Percentiles rank a stretch among this genome's conserved stretches.
Conservation (phyloP, 129 eudicot genomes). For the Flaveria bidentis region DNA sequence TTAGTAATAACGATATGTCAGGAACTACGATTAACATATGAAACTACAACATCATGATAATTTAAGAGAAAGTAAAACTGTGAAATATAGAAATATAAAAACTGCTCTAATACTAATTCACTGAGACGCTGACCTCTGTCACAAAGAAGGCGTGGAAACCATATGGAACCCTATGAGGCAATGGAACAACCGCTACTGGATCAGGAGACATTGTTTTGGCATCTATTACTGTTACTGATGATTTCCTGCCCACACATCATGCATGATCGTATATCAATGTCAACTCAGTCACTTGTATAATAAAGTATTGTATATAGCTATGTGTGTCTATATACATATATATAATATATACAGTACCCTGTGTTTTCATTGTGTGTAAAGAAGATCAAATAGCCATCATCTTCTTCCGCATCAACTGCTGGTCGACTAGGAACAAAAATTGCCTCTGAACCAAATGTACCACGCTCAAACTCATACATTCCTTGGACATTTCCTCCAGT, state of each 20-base stretch:
- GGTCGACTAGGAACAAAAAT: constrained; percentile 70
- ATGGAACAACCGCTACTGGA: constrained; percentile 87
- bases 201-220: constrained; percentile 94
- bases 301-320: background rate
- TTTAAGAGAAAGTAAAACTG: too few species aligned
- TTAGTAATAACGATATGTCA: too few species aligned
- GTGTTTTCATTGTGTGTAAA: constrained; percentile 83
- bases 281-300: background rate
- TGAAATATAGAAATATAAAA: background rate
- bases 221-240: constrained; percentile 75
- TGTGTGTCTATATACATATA: too few species aligned
- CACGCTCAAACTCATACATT: constrained; percentile 65
- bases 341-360: constrained; percentile 44
- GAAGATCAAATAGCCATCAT: constrained; percentile 90
- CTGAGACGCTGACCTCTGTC: constrained; percentile 57
- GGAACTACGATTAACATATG: too few species aligned
- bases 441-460: constrained; percentile 91
- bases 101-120: background rate
- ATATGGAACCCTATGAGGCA: constrained; percentile 86
- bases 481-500: constrained; percentile 88
- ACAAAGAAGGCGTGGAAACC: constrained; percentile 97
- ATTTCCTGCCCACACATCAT: constrained; percentile 52
- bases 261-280: background rate
- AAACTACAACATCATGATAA: too few species aligned
- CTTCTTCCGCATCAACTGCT: constrained; percentile 70